Conservation (phyloP, 2,329 filamentous ascomycete species). For the Myrmaecium sp. region DNA sequence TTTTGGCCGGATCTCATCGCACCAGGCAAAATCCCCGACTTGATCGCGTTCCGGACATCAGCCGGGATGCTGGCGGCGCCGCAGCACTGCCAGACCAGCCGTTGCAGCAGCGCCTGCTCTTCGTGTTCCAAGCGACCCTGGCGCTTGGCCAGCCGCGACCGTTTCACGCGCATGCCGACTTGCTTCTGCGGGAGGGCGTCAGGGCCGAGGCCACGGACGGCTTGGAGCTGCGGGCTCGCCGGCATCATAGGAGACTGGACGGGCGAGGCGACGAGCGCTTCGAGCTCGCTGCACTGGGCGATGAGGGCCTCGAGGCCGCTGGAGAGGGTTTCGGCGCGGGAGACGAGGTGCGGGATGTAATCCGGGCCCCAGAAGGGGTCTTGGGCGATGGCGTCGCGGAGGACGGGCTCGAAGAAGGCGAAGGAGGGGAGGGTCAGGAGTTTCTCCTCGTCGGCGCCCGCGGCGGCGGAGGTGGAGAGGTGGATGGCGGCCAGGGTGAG, state of each 20-base stretch:
- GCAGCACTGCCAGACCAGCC: conserved; percentile 27
- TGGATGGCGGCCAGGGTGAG: conserved; percentile 30
- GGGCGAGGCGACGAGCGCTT: conserved; percentile 21
- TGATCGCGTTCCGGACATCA: conserved; percentile 11
- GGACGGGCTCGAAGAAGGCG: conserved; percentile 12
- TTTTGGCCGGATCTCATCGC: too few relatives aligned
- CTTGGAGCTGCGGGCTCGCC: conserved; percentile 2
- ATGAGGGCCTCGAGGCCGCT: conserved; percentile 30
- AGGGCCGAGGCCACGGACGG: conserved; percentile 5
- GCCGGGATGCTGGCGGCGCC: conserved; percentile 15
- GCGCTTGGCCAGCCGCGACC: conserved; percentile 28
- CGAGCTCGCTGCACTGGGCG: conserved; percentile 24
- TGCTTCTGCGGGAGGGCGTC: too few relatives aligned
- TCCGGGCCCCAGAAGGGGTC: conserved; percentile 29
- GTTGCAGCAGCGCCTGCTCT: conserved; percentile 25
- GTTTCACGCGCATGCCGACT: conserved; percentile 14
- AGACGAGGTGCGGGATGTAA: conserved; percentile 26
- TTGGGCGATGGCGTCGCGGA: conserved; percentile 21
- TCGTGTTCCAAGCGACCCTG: conserved; percentile 27
- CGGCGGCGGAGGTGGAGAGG: conserved; percentile 20
- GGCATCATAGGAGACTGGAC: conserved; percentile 7
- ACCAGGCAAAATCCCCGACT: conserved; percentile 6
- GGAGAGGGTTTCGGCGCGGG: conserved; percentile 25
- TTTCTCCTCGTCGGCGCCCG: conserved; percentile 15
- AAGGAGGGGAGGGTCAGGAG: conserved; percentile 10